These are phyloP conservation scores for Eucalyptus viminalis DNA, from an alignment of 345 rosid genomes.

Conservation along the genomic window DNA sequence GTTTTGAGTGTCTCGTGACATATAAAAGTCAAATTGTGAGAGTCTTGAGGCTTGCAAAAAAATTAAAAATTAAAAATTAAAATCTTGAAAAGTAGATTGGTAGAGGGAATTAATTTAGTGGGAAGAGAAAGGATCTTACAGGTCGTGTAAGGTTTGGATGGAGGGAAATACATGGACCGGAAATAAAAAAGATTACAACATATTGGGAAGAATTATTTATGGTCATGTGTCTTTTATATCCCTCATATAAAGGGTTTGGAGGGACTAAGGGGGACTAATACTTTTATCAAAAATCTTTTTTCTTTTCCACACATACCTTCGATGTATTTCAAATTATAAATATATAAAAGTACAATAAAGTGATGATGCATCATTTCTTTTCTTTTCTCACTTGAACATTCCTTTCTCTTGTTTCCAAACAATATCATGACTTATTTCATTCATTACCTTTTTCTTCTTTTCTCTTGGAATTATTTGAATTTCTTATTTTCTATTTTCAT, in stretches of 20 bases:
- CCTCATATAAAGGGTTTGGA: neutral
- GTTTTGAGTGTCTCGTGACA: too few relatives aligned
- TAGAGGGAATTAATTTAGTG: neutral
- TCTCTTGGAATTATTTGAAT: neutral
- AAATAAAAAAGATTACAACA: too few relatives aligned
- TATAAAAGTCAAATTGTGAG: too few relatives aligned
- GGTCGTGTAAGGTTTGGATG: rapidly evolving
- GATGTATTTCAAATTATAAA: neutral
- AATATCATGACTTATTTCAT: neutral
- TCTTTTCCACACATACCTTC: rapidly evolving
- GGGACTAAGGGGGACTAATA: neutral
- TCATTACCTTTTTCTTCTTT: neutral
- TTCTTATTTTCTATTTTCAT: neutral
- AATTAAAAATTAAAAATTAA: too few relatives aligned
- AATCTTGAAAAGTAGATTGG: rapidly evolving
- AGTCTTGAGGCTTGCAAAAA: too few relatives aligned
- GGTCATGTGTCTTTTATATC: rapidly evolving
- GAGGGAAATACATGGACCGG: rapidly evolving
- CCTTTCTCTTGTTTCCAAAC: neutral
- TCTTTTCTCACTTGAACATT: neutral
- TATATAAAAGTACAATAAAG: neutral
- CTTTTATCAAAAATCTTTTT: rapidly evolving
- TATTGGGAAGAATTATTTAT: rapidly evolving
- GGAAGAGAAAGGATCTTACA: neutral
- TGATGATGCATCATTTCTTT: neutral